Evolutionary conservation across 208 protist genomes (phyloP), one percentile per base, ranked within the genome.

Genomic region (Wallacemonas collosoma): DNA sequence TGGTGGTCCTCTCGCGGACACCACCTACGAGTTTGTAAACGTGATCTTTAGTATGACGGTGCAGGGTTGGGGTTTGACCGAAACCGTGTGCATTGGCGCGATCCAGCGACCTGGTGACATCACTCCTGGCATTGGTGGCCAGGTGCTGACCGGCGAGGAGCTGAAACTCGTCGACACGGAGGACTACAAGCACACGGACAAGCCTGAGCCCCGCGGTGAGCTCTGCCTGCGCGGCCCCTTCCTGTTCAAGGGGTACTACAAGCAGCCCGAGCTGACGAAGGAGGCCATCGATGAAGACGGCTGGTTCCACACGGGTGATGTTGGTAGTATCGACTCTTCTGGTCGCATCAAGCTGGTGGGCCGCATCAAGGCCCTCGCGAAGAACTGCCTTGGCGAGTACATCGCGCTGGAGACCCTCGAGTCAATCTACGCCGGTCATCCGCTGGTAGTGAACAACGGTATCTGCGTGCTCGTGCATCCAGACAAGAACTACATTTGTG

Each of bases 381-480:
- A 98, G 83, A 93, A 95, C 68, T 77, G 73, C n/a, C 80, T 93
- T 12, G 96, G 96, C 38, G 93, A 98, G 83, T 98, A 97, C 82
- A 89, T 98, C 54, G 89, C 93, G 9, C 64, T 96, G 43, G 93
- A 98, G 58, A 71, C n/a, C 12, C 78, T 98, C 1, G 89, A 96
- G 65, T 69, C 92, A 11, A 77, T 89, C 41, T 96, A 96, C 74
- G 74, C 69, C 5, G 61, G 75, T 50, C 81, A 94, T 68, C 69
- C 73, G 38, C 80, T 96, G 11, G 77, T 88, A 44, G 76, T 90
- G 40, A 82, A 83, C 47, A 93, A 94, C 72, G 80, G 84, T 26
- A 67, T 91, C 4, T 94, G 89, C 60, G 80, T 96, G 0, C 9
- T 96, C 14, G 92, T 96, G 12, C 73, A 96, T 76, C 89, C 92